Evolutionary conservation across 2,329 filamentous ascomycete genomes (phyloP), one percentile per base, ranked within the genome.

Genomic region (Fusarium nygamai): DNA sequence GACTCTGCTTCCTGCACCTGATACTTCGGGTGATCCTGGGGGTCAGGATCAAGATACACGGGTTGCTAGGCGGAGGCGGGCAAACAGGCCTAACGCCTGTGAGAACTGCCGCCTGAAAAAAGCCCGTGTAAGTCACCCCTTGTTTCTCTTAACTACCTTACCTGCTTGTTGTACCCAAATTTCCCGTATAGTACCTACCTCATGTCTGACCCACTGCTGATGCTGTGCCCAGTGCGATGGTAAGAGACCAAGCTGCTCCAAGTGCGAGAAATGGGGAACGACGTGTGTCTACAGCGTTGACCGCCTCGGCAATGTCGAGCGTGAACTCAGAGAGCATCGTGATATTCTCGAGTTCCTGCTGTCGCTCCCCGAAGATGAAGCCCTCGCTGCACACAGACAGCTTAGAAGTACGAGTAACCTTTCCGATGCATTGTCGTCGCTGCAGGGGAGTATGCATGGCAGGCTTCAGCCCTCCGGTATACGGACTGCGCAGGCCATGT

Each of bases 101-200:
- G 68, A 72, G 47, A 72, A 64, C 31, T 72, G 69, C n/a, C 69
- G 69, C 19, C 12, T 47, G 34, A 72, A 72, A 63, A 72, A 72
- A 57, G 69, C 68, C 38, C 69, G 69, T 44, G 69, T 72, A 72
- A 72, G 69, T 72, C 24, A 6, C n/a, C 8, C 24, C 16, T 33
- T 38, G 3, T 61, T 22, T 24, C 27, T n/a, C 46, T n/a, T 11
- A 44, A 17, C 14, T 33, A 20, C 31, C n/a, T n/a, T 46, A 19
- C 11, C 43, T 46, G 17, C 13, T n/a, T 27, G n/a, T 20, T 24
- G 24, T 33, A 17, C 16, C 44, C 48, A 34, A 24, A 31, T 34
- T 19, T 8, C 6, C 29, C 6, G 14, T n/a, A 33, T 13, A 14
- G 31, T 14, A 38, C 33, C 48, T 51, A 24, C n/a, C n/a, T 34